Evolutionary conservation across 2,329 filamentous ascomycete species (phyloP).

Genomic region (Colletotrichum sp.): DNA sequence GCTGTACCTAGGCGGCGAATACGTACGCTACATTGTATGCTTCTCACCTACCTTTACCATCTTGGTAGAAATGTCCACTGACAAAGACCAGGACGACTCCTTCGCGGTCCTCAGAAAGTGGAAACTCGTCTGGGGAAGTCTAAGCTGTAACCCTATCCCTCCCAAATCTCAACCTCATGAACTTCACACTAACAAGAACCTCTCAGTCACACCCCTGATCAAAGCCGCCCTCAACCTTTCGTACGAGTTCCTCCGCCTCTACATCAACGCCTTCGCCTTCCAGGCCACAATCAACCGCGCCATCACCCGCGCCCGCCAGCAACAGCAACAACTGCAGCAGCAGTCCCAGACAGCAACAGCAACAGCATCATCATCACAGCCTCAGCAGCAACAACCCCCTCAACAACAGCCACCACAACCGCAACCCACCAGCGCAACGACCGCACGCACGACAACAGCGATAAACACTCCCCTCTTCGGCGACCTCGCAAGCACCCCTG

Average conservation of each 20-base stretch:
- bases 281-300: constrained; percentile 68
- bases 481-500: constrained; percentile 63
- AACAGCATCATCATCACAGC: background rate
- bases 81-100: constrained; percentile 62
- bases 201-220: constrained; percentile 60
- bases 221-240: constrained; percentile 72
- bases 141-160: constrained; percentile 56
- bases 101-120: constrained; percentile 71
- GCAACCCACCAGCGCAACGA: constrained; percentile 21
- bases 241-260: constrained; percentile 75
- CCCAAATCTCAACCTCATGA: background rate
- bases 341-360: background rate
- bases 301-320: constrained; percentile 30
- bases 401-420: constrained; percentile 26
- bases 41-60: too few species aligned
- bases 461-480: constrained; percentile 37
- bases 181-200: background rate
- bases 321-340: constrained; percentile 1
- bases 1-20: constrained; percentile 72
- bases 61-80: too few species aligned
- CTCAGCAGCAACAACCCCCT: background rate
- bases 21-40: constrained; percentile 69
- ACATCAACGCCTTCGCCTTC: constrained; percentile 78
- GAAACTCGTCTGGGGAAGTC: constrained; percentile 72
- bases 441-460: background rate